phyloP scores from a whole-genome alignment of 331 rosid species.

The Spiraea crenata region DNA sequence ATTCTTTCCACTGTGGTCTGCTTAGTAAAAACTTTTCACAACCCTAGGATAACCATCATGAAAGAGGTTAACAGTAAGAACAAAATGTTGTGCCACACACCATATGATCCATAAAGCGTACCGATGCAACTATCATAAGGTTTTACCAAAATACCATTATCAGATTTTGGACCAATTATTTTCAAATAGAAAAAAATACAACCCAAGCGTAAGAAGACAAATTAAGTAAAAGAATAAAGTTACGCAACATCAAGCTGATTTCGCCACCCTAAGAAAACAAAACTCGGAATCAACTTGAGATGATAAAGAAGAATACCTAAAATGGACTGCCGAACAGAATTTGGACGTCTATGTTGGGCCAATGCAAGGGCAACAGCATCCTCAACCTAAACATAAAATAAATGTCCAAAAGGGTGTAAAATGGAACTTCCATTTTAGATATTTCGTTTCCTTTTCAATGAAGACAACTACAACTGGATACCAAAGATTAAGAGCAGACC shows the following conservation, averaged over 20 bases:
- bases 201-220: not conserved
- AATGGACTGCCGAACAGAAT: constrained; percentile 56
- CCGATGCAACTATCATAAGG: not conserved
- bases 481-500: constrained; percentile 40
- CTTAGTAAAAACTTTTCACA: not conserved
- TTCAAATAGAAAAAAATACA: not conserved
- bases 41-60: not conserved
- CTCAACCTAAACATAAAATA: constrained; percentile 64
- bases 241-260: no score
- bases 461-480: constrained; percentile 11
- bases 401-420: not conserved
- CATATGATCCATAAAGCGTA: constrained; percentile 3
- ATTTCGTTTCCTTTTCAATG: not conserved
- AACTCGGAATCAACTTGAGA: not conserved
- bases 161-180: not conserved
- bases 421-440: not conserved
- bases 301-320: constrained; percentile 43
- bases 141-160: not conserved
- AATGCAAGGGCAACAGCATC: constrained; percentile 86
- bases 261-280: not conserved
- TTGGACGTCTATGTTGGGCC: constrained; percentile 69
- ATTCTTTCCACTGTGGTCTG: not conserved
- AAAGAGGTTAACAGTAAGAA: not conserved
- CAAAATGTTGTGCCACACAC: not conserved
- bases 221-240: not conserved